Evolutionary conservation across 2,329 filamentous ascomycete genomes (phyloP).

Genomic region (Aspergillus oerlinghausenensis): DNA sequence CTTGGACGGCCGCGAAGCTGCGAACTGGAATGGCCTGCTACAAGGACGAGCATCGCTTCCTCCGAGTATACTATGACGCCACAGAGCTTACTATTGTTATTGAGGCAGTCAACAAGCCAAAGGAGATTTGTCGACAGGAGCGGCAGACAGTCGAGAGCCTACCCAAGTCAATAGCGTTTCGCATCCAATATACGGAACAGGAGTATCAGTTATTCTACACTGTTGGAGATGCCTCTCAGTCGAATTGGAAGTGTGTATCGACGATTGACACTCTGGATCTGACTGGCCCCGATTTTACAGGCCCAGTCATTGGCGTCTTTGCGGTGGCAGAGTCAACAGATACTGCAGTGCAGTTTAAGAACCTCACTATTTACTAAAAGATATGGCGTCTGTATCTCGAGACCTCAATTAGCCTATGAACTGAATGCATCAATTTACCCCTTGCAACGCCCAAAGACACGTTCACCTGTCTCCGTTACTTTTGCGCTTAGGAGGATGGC

Average conservation of each 20-base stretch:
- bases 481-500: too few relatives aligned
- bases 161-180: not conserved
- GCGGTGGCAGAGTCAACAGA: slow-evolving; percentile 8
- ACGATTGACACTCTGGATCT: slow-evolving; percentile 24
- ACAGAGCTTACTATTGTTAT: slow-evolving; percentile 4
- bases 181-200: slow-evolving; percentile 12
- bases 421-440: too few relatives aligned
- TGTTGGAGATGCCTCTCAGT: not conserved
- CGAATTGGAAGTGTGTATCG: slow-evolving; percentile 10
- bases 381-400: not conserved
- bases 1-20: not conserved
- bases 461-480: too few relatives aligned
- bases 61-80: slow-evolving; percentile 17
- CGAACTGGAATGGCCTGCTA: slow-evolving; percentile 15
- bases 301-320: slow-evolving; percentile 30
- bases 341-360: not conserved
- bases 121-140: slow-evolving; percentile 11
- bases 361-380: not conserved
- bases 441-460: too few relatives aligned
- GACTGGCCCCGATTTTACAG: slow-evolving; percentile 31
- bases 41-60: slow-evolving; percentile 22
- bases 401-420: not conserved
- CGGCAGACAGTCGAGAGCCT: not conserved
- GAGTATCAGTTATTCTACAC: slow-evolving; percentile 3
- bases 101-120: slow-evolving; percentile 16